Evolutionary conservation across 371 early-diverging fungal species (phyloP).

Genomic region (Apophysomyces trapeziformis): DNA sequence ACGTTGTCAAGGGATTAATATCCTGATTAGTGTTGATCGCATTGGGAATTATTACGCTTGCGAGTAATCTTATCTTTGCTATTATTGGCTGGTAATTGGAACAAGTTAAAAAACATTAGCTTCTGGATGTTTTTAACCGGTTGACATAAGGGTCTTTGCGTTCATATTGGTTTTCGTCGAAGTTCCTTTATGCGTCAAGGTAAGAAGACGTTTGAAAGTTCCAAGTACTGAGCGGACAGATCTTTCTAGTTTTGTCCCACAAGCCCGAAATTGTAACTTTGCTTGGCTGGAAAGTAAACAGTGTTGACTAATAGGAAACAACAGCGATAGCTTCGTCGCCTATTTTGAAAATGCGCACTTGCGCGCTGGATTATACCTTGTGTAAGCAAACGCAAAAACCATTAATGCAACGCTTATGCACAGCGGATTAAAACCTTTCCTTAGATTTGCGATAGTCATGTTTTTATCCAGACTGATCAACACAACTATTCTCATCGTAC

Average conservation of each 20-base stretch:
- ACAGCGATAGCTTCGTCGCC: constrained; percentile 45
- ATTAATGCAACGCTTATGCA: background rate
- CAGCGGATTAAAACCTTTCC: background rate
- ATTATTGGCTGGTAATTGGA: constrained; percentile 48
- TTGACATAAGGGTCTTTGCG: constrained; percentile 39
- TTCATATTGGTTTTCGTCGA: constrained; percentile 52
- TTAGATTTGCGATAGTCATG: constrained; percentile 46
- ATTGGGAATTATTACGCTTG: constrained; percentile 38
- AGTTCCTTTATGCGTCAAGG: constrained; percentile 49
- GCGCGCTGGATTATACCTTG: constrained; percentile 38
- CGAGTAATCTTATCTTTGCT: constrained; percentile 39
- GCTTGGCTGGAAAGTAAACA: background rate
- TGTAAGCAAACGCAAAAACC: constrained; percentile 26
- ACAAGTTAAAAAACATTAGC: background rate
- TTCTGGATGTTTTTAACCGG: background rate
- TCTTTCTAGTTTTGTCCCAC: constrained; percentile 46
- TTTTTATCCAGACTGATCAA: constrained; percentile 40
- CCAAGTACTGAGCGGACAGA: background rate
- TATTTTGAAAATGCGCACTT: constrained; percentile 44
- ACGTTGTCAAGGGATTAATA: background rate
- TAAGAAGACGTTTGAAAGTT: background rate
- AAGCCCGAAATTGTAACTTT: constrained; percentile 51
- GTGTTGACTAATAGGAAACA: background rate
- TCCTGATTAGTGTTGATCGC: constrained; percentile 35
- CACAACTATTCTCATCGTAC: constrained; percentile 32